phyloP scores from a whole-genome alignment of 75 land plant genomes.

The Isoetes taiwanensis region DNA sequence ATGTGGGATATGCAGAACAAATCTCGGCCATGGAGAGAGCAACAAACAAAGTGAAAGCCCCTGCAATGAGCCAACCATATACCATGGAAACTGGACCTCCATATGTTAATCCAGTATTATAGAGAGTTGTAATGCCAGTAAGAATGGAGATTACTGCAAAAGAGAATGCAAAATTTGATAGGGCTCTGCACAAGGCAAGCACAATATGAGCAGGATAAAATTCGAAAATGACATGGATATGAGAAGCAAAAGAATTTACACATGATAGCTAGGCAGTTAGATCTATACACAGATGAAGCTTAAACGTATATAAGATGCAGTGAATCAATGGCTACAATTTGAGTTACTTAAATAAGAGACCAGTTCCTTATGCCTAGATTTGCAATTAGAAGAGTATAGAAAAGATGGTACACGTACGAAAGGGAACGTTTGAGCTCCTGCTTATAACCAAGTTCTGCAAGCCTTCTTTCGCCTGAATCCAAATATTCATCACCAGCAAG shows the following conservation, averaged over 20 bases:
- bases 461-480: conserved; percentile 64
- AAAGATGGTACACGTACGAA: conserved; percentile 38
- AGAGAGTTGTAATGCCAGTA: conserved; percentile 34
- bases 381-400: not conserved
- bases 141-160: conserved; percentile 39
- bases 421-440: conserved; percentile 92
- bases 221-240: too few species aligned
- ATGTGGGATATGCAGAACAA: conserved; percentile 91
- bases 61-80: conserved; percentile 38
- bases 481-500: too few species aligned
- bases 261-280: too few species aligned
- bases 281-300: too few species aligned
- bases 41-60: conserved; percentile 32
- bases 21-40: conserved; percentile 43
- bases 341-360: too few species aligned
- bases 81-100: conserved; percentile 41
- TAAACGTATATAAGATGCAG: too few species aligned
- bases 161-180: conserved; percentile 35
- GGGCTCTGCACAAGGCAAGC: too few species aligned
- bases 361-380: too few species aligned
- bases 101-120: conserved; percentile 28
- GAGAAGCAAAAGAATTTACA: too few species aligned
- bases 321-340: too few species aligned
- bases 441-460: conserved; percentile 82
- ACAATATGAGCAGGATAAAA: too few species aligned